phyloP scores from a whole-genome alignment of 2,329 filamentous ascomycete species.

The Bimuria novae-zelandiae region DNA sequence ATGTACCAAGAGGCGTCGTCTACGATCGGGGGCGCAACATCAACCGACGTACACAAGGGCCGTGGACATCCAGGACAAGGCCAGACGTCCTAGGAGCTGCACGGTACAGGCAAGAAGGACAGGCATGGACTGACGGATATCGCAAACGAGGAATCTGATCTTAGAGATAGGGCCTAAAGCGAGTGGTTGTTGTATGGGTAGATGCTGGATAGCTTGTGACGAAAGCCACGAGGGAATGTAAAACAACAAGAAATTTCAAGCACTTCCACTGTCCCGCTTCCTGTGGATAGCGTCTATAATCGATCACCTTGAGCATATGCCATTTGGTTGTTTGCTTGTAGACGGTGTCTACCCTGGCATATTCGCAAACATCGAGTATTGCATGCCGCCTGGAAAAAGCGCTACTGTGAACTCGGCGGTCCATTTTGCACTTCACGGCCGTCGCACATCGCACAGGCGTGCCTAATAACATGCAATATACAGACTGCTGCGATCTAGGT shows the following conservation, averaged over 20 bases:
- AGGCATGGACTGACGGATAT: slow-evolving; percentile 53
- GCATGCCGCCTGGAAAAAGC: too few species aligned
- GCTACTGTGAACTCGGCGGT: too few species aligned
- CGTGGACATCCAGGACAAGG: slow-evolving; percentile 56
- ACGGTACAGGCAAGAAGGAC: slow-evolving; percentile 53
- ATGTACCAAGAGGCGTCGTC: slow-evolving; percentile 49
- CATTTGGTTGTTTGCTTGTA: too few species aligned
- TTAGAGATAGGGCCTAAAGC: slow-evolving; percentile 1
- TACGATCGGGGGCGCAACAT: slow-evolving; percentile 57
- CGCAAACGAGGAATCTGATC: slow-evolving; percentile 23
- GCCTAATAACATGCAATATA: too few species aligned
- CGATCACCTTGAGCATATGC: too few species aligned
- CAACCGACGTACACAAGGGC: slow-evolving; percentile 57
- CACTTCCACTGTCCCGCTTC: too few species aligned
- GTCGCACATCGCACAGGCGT: too few species aligned
- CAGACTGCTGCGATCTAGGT: too few species aligned
- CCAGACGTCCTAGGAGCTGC: slow-evolving; percentile 53
- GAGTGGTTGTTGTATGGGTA: neutral
- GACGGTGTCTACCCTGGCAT: too few species aligned
- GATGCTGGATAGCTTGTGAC: neutral
- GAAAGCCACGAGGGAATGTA: neutral
- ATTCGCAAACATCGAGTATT: too few species aligned
- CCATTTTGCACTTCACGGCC: too few species aligned
- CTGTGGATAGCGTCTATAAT: too few species aligned
- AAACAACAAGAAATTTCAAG: neutral